These are phyloP conservation scores for Mycosarcoma maydis DNA, from an alignment of 1,284 basidiomycete genomes.

Conservation along the genomic window DNA sequence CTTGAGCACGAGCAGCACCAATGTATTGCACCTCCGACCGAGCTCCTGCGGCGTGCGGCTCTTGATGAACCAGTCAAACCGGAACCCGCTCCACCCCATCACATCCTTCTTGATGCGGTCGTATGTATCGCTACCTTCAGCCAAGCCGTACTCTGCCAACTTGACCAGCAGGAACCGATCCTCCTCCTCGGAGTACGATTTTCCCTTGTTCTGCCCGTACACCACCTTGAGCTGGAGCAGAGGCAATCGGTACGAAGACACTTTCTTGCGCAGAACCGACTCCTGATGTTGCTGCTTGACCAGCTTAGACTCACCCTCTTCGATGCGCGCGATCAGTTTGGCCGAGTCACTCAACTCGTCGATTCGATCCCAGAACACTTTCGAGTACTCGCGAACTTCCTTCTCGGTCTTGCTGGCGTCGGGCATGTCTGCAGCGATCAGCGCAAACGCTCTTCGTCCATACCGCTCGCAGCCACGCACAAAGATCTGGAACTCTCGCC, in stretches of 20 bases:
- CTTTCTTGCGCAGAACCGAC: constrained; percentile 48
- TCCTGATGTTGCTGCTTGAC: constrained; percentile 60
- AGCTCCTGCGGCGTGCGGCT: constrained; percentile 90
- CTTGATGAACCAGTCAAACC: constrained; percentile 97
- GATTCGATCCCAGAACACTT: constrained; percentile 90
- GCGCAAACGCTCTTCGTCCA: constrained; percentile 81
- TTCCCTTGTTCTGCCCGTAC: constrained; percentile 73
- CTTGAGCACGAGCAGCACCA: constrained; percentile 91
- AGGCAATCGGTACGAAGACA: constrained; percentile 47
- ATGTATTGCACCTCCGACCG: constrained; percentile 85
- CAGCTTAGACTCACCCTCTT: constrained; percentile 63
- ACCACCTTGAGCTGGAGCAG: constrained; percentile 61
- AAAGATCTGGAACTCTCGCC: constrained; percentile 92
- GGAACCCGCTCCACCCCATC: constrained; percentile 91
- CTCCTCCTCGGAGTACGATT: constrained; percentile 95
- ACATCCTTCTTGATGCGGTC: constrained; percentile 97
- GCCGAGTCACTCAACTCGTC: constrained; percentile 73
- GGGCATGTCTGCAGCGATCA: constrained; percentile 83
- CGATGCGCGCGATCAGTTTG: constrained; percentile 58
- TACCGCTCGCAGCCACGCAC: constrained; percentile 84
- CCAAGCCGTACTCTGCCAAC: constrained; percentile 89
- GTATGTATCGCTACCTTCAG: constrained; percentile 85
- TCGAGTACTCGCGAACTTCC: constrained; percentile 82
- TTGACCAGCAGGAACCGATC: constrained; percentile 94
- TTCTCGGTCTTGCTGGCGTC: constrained; percentile 75